Percentiles rank a stretch among this genome's conserved stretches.
Evolutionary conservation across 495 filamentous ascomycete species (phyloP).

Genomic region (Darksidea phi): DNA sequence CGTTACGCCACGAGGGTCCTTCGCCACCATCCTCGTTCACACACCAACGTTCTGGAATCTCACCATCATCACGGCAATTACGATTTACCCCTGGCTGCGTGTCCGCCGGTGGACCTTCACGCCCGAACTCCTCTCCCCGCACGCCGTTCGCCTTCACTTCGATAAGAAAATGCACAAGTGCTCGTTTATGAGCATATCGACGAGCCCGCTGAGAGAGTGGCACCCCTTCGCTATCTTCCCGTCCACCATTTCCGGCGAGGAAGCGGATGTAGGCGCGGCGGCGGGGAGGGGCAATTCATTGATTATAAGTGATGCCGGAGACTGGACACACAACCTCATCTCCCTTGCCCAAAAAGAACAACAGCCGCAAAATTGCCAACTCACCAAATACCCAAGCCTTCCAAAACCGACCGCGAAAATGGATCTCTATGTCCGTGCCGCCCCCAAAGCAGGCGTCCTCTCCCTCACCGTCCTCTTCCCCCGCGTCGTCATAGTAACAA

Average conservation of each 20-base stretch:
- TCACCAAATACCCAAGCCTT: no score
- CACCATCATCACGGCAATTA: slow-evolving; percentile 18
- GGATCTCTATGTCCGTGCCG: slow-evolving; percentile 21
- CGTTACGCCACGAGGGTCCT: neutral
- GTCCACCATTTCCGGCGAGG: neutral
- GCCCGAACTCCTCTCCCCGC: slow-evolving; percentile 26
- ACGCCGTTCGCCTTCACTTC: slow-evolving; percentile 37
- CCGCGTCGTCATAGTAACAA: slow-evolving; percentile 34
- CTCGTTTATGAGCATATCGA: slow-evolving; percentile 25
- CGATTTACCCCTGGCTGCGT: slow-evolving; percentile 31
- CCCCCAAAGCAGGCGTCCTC: slow-evolving; percentile 28
- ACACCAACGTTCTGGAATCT: slow-evolving; percentile 33
- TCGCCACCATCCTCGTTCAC: slow-evolving; percentile 6
- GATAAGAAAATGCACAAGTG: slow-evolving; percentile 6
- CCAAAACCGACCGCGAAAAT: slow-evolving; percentile 11
- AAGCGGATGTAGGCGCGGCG: neutral
- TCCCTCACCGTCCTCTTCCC: slow-evolving; percentile 30
- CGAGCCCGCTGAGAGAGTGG: slow-evolving; percentile 28
- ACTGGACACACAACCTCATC: slow-evolving; percentile 30
- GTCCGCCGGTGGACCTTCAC: slow-evolving; percentile 25
- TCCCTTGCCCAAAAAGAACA: no score
- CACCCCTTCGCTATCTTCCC: slow-evolving; percentile 38
- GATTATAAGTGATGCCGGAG: slow-evolving; percentile 32
- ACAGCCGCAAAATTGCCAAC: no score
- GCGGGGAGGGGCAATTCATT: slow-evolving; percentile 10